phyloP scores from a whole-genome alignment of 805 yeast species.

The Komagataella pastoris region DNA sequence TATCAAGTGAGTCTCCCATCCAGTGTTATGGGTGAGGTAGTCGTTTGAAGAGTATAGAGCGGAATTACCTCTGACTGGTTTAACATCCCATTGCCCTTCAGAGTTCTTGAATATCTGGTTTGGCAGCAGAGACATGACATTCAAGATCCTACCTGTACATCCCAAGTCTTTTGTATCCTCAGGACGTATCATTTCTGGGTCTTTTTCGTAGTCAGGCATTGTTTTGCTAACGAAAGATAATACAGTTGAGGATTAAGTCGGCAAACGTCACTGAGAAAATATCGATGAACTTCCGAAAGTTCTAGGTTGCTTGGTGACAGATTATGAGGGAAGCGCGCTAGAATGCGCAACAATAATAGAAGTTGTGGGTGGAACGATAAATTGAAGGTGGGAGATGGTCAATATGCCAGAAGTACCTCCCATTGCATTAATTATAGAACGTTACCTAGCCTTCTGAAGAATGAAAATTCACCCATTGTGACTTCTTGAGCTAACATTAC shows the following conservation, averaged over 20 bases:
- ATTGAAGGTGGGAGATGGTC: neutral
- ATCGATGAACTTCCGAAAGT: neutral
- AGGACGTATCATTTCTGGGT: constrained; percentile 17
- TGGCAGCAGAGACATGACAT: constrained; percentile 58
- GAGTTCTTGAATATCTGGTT: constrained; percentile 35
- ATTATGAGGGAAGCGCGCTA: neutral
- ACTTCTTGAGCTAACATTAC: neutral
- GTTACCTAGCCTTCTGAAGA: neutral
- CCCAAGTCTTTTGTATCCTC: neutral
- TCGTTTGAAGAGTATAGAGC: constrained; percentile 70
- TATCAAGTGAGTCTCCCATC: constrained; percentile 80
- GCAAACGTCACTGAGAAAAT: neutral
- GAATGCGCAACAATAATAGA: neutral
- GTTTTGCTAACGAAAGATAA: neutral
- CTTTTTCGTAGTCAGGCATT: constrained; percentile 1
- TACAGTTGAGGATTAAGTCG: neutral
- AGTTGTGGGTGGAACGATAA: neutral
- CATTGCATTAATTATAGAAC: neutral
- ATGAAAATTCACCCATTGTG: neutral
- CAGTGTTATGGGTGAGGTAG: constrained; percentile 46
- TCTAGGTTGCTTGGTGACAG: neutral
- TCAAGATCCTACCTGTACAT: constrained; percentile 46
- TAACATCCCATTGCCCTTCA: constrained; percentile 27
- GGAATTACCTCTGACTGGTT: constrained; percentile 66
- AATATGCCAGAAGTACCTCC: neutral